A percentile compares a stretch with the other conserved stretches of the same genome.
These are phyloP conservation scores for Neurospora sp. DNA, from an alignment of 495 filamentous ascomycete species.

Conservation along the genomic window DNA sequence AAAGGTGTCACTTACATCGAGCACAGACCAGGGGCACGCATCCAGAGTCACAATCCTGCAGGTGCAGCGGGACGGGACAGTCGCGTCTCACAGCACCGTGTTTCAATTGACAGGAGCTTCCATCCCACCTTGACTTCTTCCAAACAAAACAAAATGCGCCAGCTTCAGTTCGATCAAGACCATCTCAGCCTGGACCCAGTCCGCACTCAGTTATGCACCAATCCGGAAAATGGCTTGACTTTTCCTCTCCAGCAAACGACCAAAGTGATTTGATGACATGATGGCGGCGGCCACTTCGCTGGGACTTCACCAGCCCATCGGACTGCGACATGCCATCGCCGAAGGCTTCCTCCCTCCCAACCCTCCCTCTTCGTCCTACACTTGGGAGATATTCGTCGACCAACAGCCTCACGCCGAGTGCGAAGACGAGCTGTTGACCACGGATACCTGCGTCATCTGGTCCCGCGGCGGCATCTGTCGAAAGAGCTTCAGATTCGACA, in stretches of 20 bases:
- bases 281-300: constrained; percentile 88
- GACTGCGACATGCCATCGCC: constrained; percentile 69
- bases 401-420: constrained; percentile 34
- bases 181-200: background rate
- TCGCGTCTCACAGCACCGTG: background rate
- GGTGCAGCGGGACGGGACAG: background rate
- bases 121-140: background rate
- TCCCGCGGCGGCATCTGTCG: constrained; percentile 77
- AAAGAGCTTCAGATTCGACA: constrained; percentile 75
- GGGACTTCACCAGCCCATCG: constrained; percentile 77
- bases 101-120: background rate
- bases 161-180: background rate
- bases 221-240: constrained; percentile 3
- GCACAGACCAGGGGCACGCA: background rate
- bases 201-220: background rate
- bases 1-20: background rate
- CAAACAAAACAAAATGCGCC: background rate
- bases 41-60: background rate
- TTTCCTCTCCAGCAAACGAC: background rate
- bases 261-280: constrained; percentile 2
- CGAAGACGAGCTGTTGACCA: constrained; percentile 82
- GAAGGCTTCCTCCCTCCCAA: constrained; percentile 68
- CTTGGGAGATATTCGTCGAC: constrained; percentile 50
- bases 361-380: constrained; percentile 55
- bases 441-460: constrained; percentile 79